A percentile compares a stretch with the other conserved stretches of the same genome.
Evolutionary conservation across 208 protist species (phyloP).

Genomic region (Leishmania turanica): DNA sequence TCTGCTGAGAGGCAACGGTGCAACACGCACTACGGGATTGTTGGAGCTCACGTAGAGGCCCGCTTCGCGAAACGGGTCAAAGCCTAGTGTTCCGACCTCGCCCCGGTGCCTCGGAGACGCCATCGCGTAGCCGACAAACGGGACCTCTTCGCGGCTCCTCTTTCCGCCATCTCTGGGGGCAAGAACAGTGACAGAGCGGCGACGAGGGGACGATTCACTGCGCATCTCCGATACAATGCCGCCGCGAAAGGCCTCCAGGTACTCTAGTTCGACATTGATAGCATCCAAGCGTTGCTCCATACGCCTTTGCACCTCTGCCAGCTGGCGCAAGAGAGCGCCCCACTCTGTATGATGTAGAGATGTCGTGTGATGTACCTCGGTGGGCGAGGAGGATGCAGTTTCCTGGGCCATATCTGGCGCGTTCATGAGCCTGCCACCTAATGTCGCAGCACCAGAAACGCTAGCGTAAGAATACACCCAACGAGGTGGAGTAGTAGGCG

Average conservation of each 20-base stretch:
- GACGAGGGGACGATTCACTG: background rate
- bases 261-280: slow-evolving; percentile 2
- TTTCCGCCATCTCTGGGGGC: background rate
- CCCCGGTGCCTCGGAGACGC: background rate
- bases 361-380: background rate
- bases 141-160: background rate
- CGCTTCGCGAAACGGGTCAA: slow-evolving; percentile 19
- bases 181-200: background rate
- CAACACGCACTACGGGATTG: slow-evolving; percentile 13
- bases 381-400: background rate
- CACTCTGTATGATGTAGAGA: background rate
- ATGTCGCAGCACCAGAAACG: background rate
- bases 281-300: slow-evolving; percentile 8
- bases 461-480: background rate
- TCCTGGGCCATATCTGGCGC: background rate
- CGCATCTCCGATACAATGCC: background rate
- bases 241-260: slow-evolving; percentile 19
- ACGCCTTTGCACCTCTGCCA: background rate
- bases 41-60: slow-evolving; percentile 11
- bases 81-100: background rate
- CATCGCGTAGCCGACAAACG: background rate
- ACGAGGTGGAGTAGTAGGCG: background rate
- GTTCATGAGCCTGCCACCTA: background rate
- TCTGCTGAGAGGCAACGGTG: background rate
- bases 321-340: background rate